These are phyloP conservation scores for Neofusicoccum parvum DNA, from an alignment of 2,329 filamentous ascomycete species.

Conservation along the genomic window DNA sequence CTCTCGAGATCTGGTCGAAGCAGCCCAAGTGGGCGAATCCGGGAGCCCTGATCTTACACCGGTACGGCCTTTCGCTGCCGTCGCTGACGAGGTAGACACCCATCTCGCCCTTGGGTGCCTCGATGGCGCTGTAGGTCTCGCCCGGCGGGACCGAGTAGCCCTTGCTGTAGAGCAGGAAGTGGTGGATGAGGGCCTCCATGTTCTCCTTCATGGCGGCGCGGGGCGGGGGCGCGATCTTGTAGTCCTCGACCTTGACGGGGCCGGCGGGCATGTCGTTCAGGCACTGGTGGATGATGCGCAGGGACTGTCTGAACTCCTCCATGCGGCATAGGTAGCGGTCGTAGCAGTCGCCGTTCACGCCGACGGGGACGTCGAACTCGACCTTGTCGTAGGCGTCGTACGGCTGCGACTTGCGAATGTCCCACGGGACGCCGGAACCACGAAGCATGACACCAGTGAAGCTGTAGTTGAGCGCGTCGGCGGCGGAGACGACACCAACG, in stretches of 20 bases:
- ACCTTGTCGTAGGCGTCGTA: conserved; percentile 98
- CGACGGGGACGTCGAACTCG: conserved; percentile 96
- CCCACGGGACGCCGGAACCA: conserved; percentile 93
- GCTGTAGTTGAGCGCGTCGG: conserved; percentile 94
- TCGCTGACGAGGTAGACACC: conserved; percentile 95
- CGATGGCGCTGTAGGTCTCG: conserved; percentile 96
- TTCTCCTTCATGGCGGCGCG: conserved; percentile 99
- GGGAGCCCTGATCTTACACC: conserved; percentile 95
- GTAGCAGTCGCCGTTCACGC: conserved; percentile 97
- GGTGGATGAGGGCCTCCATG: conserved; percentile 99
- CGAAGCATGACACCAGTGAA: conserved; percentile 98
- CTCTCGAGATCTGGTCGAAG: conserved; percentile 90
- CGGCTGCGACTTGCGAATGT: conserved; percentile 93
- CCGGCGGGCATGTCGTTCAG: conserved; percentile 98
- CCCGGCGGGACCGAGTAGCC: conserved; percentile 95
- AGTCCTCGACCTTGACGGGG: conserved; percentile 94
- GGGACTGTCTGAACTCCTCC: conserved; percentile 98
- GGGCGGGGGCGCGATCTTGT: conserved; percentile 97
- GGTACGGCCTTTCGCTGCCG: conserved; percentile 92
- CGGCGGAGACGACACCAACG: conserved; percentile 85
- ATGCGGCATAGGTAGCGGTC: conserved; percentile 98
- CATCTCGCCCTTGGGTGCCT: conserved; percentile 99
- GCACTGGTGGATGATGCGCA: conserved; percentile 98
- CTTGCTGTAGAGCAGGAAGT: conserved; percentile 98
- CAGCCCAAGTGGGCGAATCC: conserved; percentile 93